These are phyloP conservation scores for Rhodotorula taiwanensis DNA, from an alignment of 768 basidiomycete species.

Conservation along the genomic window DNA sequence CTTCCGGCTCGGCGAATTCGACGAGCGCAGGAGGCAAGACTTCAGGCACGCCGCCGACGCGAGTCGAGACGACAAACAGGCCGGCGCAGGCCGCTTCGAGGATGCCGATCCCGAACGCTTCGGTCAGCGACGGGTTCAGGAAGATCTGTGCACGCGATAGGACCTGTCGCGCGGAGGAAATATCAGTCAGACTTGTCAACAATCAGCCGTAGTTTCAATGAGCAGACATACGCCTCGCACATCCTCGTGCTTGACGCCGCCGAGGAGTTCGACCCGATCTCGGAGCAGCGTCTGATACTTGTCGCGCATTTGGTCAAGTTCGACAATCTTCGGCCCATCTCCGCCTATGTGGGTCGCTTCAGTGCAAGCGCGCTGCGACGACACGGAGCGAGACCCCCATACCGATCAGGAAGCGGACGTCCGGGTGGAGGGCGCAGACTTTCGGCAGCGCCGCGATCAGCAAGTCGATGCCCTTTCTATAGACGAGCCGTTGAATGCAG, in stretches of 20 bases:
- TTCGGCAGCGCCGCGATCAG: conserved; percentile 85
- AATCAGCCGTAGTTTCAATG: neutral
- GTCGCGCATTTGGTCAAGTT: conserved; percentile 91
- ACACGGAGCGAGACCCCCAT: conserved; percentile 30
- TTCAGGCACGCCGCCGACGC: conserved; percentile 92
- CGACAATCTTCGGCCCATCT: conserved; percentile 89
- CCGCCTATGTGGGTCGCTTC: conserved; percentile 56
- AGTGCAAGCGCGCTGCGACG: neutral
- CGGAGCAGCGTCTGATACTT: conserved; percentile 64
- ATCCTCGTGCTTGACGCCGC: conserved; percentile 68
- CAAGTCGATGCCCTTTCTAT: conserved; percentile 93
- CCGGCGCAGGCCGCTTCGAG: conserved; percentile 94
- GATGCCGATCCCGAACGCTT: conserved; percentile 94
- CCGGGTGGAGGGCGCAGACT: conserved; percentile 75
- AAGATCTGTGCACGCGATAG: conserved; percentile 79
- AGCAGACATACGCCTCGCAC: conserved; percentile 70
- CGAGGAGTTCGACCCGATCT: conserved; percentile 84
- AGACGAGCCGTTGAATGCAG: conserved; percentile 79
- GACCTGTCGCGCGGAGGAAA: conserved; percentile 52
- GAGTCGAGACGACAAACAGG: conserved; percentile 85
- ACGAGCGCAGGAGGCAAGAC: conserved; percentile 91
- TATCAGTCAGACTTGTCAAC: neutral
- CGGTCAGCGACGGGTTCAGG: conserved; percentile 90
- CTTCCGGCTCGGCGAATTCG: conserved; percentile 85
- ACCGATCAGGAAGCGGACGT: conserved; percentile 86